These are phyloP conservation scores for Actinidia polygama DNA, from an alignment of 179 eudicot genomes.

Conservation along the genomic window DNA sequence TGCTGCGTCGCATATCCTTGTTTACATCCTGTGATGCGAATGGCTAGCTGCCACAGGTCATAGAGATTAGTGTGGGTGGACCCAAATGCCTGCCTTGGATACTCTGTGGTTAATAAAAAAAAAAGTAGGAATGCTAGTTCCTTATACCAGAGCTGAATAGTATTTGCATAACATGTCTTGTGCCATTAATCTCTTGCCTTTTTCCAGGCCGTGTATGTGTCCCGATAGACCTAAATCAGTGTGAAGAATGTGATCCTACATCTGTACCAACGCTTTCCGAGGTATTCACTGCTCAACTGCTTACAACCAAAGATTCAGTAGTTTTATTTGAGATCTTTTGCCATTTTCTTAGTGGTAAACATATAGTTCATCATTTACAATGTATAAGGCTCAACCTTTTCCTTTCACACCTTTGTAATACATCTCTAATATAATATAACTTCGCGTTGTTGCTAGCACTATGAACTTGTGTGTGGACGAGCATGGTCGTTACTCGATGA, in stretches of 20 bases:
- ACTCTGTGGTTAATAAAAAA: no score
- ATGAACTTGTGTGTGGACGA: no score
- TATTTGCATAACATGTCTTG: background rate
- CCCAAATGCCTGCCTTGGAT: no score
- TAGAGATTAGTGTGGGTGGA: no score
- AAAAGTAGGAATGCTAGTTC: no score
- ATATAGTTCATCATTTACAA: background rate
- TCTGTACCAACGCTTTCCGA: constrained; percentile 82
- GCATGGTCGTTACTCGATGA: no score
- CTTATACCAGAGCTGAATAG: background rate
- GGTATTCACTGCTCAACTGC: constrained; percentile 39
- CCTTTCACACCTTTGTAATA: background rate
- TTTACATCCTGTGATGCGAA: background rate
- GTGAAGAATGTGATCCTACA: constrained; percentile 91
- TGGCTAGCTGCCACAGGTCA: no score
- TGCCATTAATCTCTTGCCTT: background rate
- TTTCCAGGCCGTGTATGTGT: constrained; percentile 82
- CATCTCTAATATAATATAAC: background rate
- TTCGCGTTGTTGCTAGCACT: background rate
- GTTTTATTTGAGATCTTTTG: background rate
- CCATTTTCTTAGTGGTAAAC: background rate
- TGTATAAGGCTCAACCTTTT: background rate
- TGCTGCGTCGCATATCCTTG: background rate
- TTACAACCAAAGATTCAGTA: background rate
- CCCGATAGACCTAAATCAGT: constrained; percentile 80